These are phyloP conservation scores for Plasmodium coatneyi DNA, from an alignment of 169 alveolate genomes.

Conservation along the genomic window DNA sequence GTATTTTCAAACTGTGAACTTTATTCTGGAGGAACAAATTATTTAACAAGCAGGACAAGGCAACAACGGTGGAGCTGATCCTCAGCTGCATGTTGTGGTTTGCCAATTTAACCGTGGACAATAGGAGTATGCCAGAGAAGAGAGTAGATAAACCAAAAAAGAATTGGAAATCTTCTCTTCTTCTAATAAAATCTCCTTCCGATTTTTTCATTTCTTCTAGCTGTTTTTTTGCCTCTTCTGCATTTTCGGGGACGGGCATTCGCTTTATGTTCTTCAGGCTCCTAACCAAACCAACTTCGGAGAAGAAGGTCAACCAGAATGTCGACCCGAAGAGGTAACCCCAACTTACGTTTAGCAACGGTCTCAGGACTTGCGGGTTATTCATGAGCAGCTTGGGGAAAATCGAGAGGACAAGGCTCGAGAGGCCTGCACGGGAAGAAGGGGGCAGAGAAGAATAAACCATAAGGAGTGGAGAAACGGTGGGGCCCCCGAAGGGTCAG, in stretches of 20 bases:
- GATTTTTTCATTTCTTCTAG: conserved; percentile 24
- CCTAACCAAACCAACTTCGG: conserved; percentile 57
- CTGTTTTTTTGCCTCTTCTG: conserved; percentile 56
- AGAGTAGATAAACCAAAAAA: conserved; percentile 71
- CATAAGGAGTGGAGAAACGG: neutral
- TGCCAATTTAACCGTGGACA: conserved; percentile 57
- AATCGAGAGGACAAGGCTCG: conserved; percentile 73
- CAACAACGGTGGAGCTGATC: conserved; percentile 54
- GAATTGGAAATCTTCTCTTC: conserved; percentile 41
- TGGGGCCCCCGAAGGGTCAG: neutral
- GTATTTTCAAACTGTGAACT: conserved; percentile 6
- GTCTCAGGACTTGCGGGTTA: conserved; percentile 77
- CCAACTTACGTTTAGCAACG: conserved; percentile 83
- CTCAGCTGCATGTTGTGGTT: conserved; percentile 49
- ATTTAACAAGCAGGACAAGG: conserved; percentile 34
- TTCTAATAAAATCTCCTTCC: conserved; percentile 50
- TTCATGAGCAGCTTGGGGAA: conserved; percentile 64
- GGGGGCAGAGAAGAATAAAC: neutral
- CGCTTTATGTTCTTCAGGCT: conserved; percentile 9
- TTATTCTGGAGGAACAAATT: conserved; percentile 50
- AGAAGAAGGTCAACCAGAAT: conserved; percentile 77
- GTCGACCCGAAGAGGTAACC: conserved; percentile 84
- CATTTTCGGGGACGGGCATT: conserved; percentile 27
- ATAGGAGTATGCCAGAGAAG: conserved; percentile 46
- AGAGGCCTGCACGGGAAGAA: conserved; percentile 9